Evolutionary conservation across 345 rosid genomes (phyloP), one percentile per base, ranked within the genome.

Genomic region (Citrus medica): DNA sequence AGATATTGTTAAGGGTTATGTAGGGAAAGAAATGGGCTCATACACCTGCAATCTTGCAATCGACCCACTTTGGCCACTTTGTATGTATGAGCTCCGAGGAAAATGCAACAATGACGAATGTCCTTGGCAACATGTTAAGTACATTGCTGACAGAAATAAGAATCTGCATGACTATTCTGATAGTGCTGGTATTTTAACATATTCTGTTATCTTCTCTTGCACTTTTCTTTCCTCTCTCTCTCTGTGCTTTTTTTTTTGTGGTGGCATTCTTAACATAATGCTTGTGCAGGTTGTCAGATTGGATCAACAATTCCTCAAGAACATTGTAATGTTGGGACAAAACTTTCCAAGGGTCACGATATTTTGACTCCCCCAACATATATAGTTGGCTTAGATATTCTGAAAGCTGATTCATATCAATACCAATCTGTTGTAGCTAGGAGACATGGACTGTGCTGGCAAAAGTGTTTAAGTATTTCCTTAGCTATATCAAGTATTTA

Each of bases 21-120:
- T 70, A 78, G 88, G 74, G 66, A 79, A 70, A 74, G 90, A 84
- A 77, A 73, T 60, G 73, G 93, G 89, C 73, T 85, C 83, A 38
- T 90, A 90, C 82, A 78, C 85, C 69, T 76, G 85, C 77, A 79
- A 83, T 89, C 60, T 81, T 79, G 84, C 88, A 24, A 75, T 94
- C 80, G 94, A 96, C 71, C 97, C 95, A 67, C 90, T 85, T 79
- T 86, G 93, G 95, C 93, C 97, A 16, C 88, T 96, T 33, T 96
- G 99, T 87, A 83, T 90, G 89, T 96, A 87, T 37, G 99, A 96
- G 82, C 94, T 96, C 64, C 91, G 99, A 68, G 99, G 99, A 80
- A 94, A 91, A 83, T 96, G 99, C 90, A 96, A 94, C 81, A 90
- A 94, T 85, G 92, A 91, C 76, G 93, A 89, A 76, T 96, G 99